Evolutionary conservation across 805 yeast species (phyloP), one percentile per base, ranked within the genome.

Genomic region (Candida loeiensis): DNA sequence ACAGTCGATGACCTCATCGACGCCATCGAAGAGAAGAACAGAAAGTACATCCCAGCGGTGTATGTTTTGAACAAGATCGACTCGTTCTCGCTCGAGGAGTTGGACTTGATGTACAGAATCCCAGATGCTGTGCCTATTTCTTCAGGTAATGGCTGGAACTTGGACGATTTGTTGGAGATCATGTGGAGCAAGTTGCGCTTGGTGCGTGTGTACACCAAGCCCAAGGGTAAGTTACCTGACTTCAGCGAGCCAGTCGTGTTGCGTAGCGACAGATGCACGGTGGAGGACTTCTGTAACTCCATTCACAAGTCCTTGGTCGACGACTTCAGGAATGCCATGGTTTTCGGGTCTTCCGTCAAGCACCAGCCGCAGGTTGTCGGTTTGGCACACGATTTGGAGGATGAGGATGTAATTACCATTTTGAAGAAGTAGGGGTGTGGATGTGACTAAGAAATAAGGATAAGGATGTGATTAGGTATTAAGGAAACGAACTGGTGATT

Each of bases 291-390:
- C 62, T 93, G 99, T 80, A 86, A 88, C 63, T 84, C 89, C 49
- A 93, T 93, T 53, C 99, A 93, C 72, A 93, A 91, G 68, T 81
- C 91, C 29, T 73, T 93, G 58, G 95, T 93, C 28, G 95, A 85
- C 31, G 96, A 93, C 56, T 93, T 93, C 66, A 85, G 88, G 65
- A 83, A 79, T 52, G 99, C 99, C 1, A 76, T 88, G 45, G 99
- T 93, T 1, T 93, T 73, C 58, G 99, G 99, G 26, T 77, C 85
- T 21, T 85, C 95, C 59, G 98, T 91, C 39, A 93, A 93, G 70
- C 99, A 93, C 63, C 97, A 91, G 65, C 98, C 98, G 12, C 99
- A 93, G 68, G 80, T 82, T 50, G 98, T 91, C 34, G 99, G 99
- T 20, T 72, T 93, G 50, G 63, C 75, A 34, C 99, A 93, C 67